Conservation (phyloP, 495 filamentous ascomycete species). For the Annulohypoxylon maeteangense region DNA sequence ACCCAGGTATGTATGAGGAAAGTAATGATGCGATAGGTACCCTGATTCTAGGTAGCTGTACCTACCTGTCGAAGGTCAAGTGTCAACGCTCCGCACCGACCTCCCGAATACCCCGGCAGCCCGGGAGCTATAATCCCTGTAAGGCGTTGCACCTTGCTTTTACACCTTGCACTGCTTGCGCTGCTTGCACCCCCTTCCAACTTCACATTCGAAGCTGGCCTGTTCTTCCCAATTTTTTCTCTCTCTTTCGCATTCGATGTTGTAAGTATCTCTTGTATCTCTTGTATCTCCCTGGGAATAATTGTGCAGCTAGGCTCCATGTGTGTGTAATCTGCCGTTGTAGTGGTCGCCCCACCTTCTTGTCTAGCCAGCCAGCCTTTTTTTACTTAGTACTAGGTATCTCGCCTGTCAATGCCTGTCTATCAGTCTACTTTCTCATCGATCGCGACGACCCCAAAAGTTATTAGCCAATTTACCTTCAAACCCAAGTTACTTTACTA, state of each 20-base stretch:
- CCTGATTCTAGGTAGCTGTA: conserved; percentile 14
- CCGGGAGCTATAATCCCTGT: conserved; percentile 44
- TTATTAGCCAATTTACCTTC: conserved; percentile 48
- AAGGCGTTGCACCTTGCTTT: conserved; percentile 45
- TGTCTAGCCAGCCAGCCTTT: conserved; percentile 43
- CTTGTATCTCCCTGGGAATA: conserved; percentile 29
- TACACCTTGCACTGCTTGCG: conserved; percentile 29
- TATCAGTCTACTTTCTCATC: conserved; percentile 35
- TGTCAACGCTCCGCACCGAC: conserved; percentile 42
- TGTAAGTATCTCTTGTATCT: not conserved
- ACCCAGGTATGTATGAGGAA: not conserved
- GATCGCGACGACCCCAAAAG: conserved; percentile 41
- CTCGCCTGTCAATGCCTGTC: conserved; percentile 33
- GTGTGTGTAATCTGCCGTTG: conserved; percentile 43
- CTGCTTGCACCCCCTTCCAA: conserved; percentile 27
- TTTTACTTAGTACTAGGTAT: conserved; percentile 39
- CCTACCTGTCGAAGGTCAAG: not conserved
- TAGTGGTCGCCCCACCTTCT: conserved; percentile 38
- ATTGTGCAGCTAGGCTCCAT: conserved; percentile 37
- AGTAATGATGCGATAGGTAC: conserved; percentile 5
- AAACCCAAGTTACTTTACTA: conserved; percentile 21
- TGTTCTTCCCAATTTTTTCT: not conserved
- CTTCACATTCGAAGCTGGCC: conserved; percentile 14
- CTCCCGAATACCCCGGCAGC: conserved; percentile 44
- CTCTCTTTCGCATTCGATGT: not conserved